Base-by-base conservation (phyloP, 306 rosid species). In the Sicyos baderoa region DNA sequence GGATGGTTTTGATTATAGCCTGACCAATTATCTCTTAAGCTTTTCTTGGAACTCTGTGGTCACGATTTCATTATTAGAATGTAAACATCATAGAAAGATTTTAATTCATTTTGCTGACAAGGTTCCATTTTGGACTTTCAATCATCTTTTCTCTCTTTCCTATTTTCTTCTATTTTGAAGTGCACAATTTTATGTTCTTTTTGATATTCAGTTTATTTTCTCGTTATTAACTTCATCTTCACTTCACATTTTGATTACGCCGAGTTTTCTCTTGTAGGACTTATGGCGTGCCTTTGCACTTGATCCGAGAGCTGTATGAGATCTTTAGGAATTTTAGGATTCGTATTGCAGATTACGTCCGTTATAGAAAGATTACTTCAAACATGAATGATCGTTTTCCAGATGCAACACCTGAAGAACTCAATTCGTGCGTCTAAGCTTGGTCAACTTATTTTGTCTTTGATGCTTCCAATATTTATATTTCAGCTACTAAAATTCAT, bases 361-460 rank as follows among this genome's bases (percentile, higher is more conserved):
- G 99, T 50, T 94, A 94, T 79, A 88, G 99, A 61, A 94, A 90
- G 85, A 88, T 94, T 82, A 90, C 99, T 75, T 90, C 99, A 72
- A 94, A 94, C 78, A 94, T 94, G 99, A 94, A 94, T 64, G 99
- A 88, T 65, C 96, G 97, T 18, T 90, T 94, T 82, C 97, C 96
- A 21, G 99, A 94, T 53, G 97, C 97, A 72, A 86, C 97, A 59
- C 91, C 94, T 29, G 99, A 94, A 80, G 99, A 94, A 81, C 96
- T 94, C 74, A 80, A 56, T 75, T 95, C 79, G 99, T 94, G 77
- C 86, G 99, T 90, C 76, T 54, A 29, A 51, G 67, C 70, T 72
- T 72, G 62, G 25, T 19, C 16, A 49, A 62, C 27, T 29, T 48
- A 12, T 29, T 61, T 25, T 23, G 47, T 48, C 6, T 25, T 17